Conservation (phyloP, 495 filamentous ascomycete species). For the Penicillium verhagenii region DNA sequence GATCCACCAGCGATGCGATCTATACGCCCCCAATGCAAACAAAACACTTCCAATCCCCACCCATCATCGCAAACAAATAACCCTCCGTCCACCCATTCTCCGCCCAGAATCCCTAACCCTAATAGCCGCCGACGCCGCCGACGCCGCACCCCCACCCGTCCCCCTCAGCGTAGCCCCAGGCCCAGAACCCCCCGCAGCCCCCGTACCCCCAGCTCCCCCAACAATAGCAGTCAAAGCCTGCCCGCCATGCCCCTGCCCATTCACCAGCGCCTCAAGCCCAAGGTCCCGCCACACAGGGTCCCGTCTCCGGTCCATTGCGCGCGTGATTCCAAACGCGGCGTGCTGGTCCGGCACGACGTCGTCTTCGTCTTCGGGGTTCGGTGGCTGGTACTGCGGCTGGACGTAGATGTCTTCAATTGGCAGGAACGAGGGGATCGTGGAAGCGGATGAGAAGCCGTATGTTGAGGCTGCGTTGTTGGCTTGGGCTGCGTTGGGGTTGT, state of each 20-base stretch:
- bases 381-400: conserved; percentile 81
- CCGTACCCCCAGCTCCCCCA: conserved; percentile 5
- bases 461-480: conserved; percentile 25
- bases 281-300: conserved; percentile 87
- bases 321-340: conserved; percentile 90
- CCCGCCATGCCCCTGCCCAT: conserved; percentile 28
- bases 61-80: conserved; percentile 37
- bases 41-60: neutral
- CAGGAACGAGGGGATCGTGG: conserved; percentile 45
- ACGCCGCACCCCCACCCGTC: conserved; percentile 25
- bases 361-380: conserved; percentile 97
- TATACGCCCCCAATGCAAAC: neutral
- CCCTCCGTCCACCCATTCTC: conserved; percentile 40
- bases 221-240: conserved; percentile 8
- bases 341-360: conserved; percentile 97
- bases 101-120: conserved; percentile 27
- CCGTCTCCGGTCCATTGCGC: conserved; percentile 62
- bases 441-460: conserved; percentile 36
- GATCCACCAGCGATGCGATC: conserved; percentile 3
- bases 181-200: conserved; percentile 33
- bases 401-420: conserved; percentile 77
- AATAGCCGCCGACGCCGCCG: conserved; percentile 17
- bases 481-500: conserved; percentile 8
- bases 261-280: conserved; percentile 70
- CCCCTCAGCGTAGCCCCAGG: conserved; percentile 51